phyloP scores from a whole-genome alignment of 805 yeast species.

The Middelhovenomyces tepae region DNA sequence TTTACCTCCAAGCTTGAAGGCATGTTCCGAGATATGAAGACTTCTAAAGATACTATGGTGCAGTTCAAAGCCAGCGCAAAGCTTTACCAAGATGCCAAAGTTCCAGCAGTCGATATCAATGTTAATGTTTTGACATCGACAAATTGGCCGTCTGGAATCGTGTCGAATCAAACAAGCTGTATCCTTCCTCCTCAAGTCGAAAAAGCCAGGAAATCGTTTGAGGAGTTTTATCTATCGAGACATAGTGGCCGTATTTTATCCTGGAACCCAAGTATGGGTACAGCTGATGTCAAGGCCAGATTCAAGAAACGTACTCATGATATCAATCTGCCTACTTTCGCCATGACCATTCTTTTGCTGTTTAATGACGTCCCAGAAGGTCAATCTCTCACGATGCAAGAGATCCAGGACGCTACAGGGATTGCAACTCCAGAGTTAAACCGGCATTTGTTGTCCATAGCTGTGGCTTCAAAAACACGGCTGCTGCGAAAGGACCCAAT shows the following conservation, averaged over 20 bases:
- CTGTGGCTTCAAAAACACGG: slow-evolving; percentile 74
- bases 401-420: slow-evolving; percentile 55
- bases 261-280: slow-evolving; percentile 83
- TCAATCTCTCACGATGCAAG: slow-evolving; percentile 44
- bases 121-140: slow-evolving; percentile 51
- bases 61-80: slow-evolving; percentile 28
- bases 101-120: slow-evolving; percentile 31
- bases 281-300: slow-evolving; percentile 66
- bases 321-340: slow-evolving; percentile 68
- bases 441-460: slow-evolving; percentile 72
- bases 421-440: slow-evolving; percentile 67
- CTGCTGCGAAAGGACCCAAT: slow-evolving; percentile 66
- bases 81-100: slow-evolving; percentile 7
- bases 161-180: slow-evolving; percentile 20
- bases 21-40: slow-evolving; percentile 73
- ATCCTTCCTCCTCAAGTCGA: slow-evolving; percentile 37
- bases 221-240: slow-evolving; percentile 39
- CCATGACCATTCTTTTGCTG: slow-evolving; percentile 68
- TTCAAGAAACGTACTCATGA: slow-evolving; percentile 66
- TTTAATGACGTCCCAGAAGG: slow-evolving; percentile 46
- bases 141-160: slow-evolving; percentile 57
- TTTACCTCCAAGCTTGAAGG: slow-evolving; percentile 74
- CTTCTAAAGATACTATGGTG: slow-evolving; percentile 41
- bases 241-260: slow-evolving; percentile 51
- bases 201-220: slow-evolving; percentile 37